These are phyloP conservation scores for Bombardia bombarda DNA, from an alignment of 495 filamentous ascomycete genomes.

Conservation along the genomic window DNA sequence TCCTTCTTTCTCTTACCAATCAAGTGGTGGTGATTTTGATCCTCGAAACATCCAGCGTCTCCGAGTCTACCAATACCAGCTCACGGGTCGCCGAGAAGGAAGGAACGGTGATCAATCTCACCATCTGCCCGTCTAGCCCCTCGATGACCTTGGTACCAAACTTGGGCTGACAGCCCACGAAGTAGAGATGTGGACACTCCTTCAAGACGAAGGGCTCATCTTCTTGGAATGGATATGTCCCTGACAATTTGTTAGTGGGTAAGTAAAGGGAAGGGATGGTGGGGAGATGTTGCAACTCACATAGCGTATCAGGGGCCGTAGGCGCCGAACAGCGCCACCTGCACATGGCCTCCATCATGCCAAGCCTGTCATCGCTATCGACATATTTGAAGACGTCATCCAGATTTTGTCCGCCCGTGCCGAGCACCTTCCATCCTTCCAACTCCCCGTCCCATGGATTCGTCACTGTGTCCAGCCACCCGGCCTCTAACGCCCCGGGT, in stretches of 20 bases:
- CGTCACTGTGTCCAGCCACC: constrained; percentile 84
- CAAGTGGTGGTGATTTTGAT: constrained; percentile 41
- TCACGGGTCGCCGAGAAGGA: constrained; percentile 74
- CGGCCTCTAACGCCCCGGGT: constrained; percentile 39
- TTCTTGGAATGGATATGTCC: constrained; percentile 92
- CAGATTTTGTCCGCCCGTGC: constrained; percentile 82
- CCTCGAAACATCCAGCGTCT: constrained; percentile 69
- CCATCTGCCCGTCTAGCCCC: constrained; percentile 52
- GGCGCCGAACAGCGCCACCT: constrained; percentile 89
- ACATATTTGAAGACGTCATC: constrained; percentile 93
- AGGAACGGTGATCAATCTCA: constrained; percentile 72
- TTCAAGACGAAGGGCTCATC: constrained; percentile 79
- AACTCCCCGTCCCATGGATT: constrained; percentile 90
- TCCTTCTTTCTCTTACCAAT: no score
- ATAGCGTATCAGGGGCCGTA: constrained; percentile 92
- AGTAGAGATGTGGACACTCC: constrained; percentile 82
- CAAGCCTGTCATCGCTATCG: constrained; percentile 61
- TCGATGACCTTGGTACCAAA: constrained; percentile 69
- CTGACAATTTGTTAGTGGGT: no score
- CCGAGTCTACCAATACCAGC: constrained; percentile 76
- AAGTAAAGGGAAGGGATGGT: not conserved
- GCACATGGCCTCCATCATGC: constrained; percentile 86
- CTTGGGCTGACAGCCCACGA: constrained; percentile 77
- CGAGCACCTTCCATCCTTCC: constrained; percentile 78
- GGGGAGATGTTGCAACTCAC: constrained; percentile 45